Base-by-base conservation (phyloP, 371 early-diverging fungal species). In the Rhizopus sp. region DNA sequence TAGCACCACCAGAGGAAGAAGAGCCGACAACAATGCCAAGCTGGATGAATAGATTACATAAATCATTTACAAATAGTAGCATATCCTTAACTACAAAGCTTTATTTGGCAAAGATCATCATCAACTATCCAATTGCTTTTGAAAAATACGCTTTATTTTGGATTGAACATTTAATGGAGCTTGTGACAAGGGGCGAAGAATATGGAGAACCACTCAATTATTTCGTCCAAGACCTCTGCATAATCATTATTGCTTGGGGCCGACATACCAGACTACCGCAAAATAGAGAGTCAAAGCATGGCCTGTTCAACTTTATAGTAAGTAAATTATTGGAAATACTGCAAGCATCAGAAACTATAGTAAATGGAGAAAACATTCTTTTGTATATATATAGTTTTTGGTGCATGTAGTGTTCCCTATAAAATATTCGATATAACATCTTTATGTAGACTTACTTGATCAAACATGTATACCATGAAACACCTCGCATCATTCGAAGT, bases 161-260 rank as follows among this genome's bases (percentile, higher is more conserved):
- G 88, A 78, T 89, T 40, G 60, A 78, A 0, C 80, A 83, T 3
- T 17, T 92, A 13, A 85, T 85, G 67, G 50, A 61, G 30, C 66
- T 92, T 31, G 77, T 78, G 0, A 66, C 68, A 15, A 75, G 76
- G 42, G 86, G 82, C 0, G 62, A 72, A 9, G 42, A 63, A 32
- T 88, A 75, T 66, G 88, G 87, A n/a, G 68, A 70, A n/a, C 78
- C 87, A 3, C 75, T 89, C 65, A 89, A 87, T 50, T 88, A 87
- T 53, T 81, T 85, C 62, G 80, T 88, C 16, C 88, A 87, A 63
- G 86, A 86, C 60, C 33, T 88, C 3, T 81, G 84, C 44, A 66
- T 83, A 0, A 49, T 86, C 1, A 53, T 88, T 33, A 68, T 85
- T 29, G 68, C 75, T 5, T 90, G 90, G 90, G 82, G 77, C 2